A percentile compares a stretch with the other conserved stretches of the same genome.
Conservation (phyloP, 257 asterid genomes). For the Solanum bulbocastanum region DNA sequence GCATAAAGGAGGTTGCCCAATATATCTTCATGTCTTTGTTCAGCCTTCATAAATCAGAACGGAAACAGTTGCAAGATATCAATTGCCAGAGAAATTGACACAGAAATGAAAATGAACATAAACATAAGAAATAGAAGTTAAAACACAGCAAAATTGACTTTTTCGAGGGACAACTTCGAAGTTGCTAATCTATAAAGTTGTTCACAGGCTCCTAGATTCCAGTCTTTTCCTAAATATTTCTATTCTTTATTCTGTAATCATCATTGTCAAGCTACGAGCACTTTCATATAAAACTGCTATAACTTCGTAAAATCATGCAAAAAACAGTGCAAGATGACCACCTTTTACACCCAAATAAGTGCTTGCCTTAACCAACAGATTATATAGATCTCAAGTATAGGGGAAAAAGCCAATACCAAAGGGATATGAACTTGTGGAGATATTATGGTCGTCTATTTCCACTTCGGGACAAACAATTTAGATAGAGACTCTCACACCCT, state of each 20-base stretch:
- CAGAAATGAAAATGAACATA: background rate
- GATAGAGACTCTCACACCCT: background rate
- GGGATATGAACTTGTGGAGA: background rate
- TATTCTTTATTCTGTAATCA: background rate
- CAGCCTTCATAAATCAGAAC: conserved; percentile 48
- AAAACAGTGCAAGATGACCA: background rate
- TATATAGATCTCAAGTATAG: background rate
- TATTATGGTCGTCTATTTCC: background rate
- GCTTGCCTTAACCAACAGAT: background rate
- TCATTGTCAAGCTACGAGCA: background rate
- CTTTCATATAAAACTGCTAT: background rate
- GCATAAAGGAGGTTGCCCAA: conserved; percentile 87
- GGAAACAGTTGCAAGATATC: conserved; percentile 1
- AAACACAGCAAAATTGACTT: background rate
- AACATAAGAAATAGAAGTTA: background rate
- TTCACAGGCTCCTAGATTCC: background rate
- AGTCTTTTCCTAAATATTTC: background rate
- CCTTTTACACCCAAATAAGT: background rate
- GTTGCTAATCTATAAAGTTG: background rate
- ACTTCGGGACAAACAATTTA: background rate
- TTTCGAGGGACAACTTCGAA: background rate
- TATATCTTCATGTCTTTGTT: conserved; percentile 63
- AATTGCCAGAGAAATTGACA: background rate
- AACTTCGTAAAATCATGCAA: background rate
- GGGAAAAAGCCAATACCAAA: background rate